Base-by-base conservation (phyloP, 345 rosid species). In the Theobroma cacao region DNA sequence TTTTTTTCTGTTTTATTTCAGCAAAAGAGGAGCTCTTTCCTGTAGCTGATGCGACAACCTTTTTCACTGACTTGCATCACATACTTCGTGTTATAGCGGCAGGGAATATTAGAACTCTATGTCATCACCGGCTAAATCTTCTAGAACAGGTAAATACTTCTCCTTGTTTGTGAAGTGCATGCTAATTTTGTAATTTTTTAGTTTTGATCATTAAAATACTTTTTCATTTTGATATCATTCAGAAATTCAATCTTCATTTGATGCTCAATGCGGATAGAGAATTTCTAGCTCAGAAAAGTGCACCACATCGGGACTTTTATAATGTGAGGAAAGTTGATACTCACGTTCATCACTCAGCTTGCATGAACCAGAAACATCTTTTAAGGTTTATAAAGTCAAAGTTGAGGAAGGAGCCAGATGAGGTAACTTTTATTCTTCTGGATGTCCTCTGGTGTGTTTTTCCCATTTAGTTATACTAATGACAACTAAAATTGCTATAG, bases 341-440 rank as follows among this genome's bases (percentile, higher is more conserved):
- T 3, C 98, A 97, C 81, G 97, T 97, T 73, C 99, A 97, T 82
- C 98, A 97, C 79, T 97, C 99, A 14, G 99, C 99, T 28, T 97
- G 99, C 82, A 97, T 94, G 99, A 94, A 94, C 90, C 99, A 94
- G 91, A 97, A 97, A 80, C 99, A 97, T 84, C 98, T 97, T 74
- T 81, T 97, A 80, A 90, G 98, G 90, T 97, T 97, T 85, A 97
- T 97, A 70, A 97, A 97, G 91, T 97, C 99, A 10, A 97, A 97
- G 82, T 88, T 94, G 87, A 83, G 94, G 86, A 93, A 94, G 84
- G 99, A 97, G 81, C 99, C 98, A 4, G 98, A 91, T 83, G 99
- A 97, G 98, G 99, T 97, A 90, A 36, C 48, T 33, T 53, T 2
- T 41, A 17, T 67, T 52, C 33, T 55, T 53, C 17, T 26, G 36